Evolutionary conservation across 371 early-diverging fungal species (phyloP).

Genomic region (Apophysomyces sp.): DNA sequence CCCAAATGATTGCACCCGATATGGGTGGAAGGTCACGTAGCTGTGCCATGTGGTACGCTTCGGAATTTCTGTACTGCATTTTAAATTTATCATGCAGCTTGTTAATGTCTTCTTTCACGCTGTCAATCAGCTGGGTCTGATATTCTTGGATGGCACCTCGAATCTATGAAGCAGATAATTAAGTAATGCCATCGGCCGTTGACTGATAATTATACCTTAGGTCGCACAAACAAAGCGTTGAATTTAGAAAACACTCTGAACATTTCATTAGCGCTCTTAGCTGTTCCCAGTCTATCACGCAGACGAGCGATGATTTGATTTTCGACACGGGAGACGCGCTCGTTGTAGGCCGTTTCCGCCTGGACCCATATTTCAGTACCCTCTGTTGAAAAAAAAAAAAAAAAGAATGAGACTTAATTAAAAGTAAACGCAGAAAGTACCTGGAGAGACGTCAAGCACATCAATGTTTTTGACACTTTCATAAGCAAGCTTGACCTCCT

Average conservation of each 20-base stretch:
- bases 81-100: slow-evolving; percentile 96
- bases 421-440: slow-evolving; percentile 17
- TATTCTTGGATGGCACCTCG: slow-evolving; percentile 99
- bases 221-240: slow-evolving; percentile 97
- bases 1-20: slow-evolving; percentile 96
- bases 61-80: slow-evolving; percentile 86
- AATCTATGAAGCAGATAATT: slow-evolving; percentile 54
- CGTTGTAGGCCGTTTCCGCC: slow-evolving; percentile 92
- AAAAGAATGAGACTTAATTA: neutral
- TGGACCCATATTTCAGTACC: slow-evolving; percentile 94
- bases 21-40: slow-evolving; percentile 93
- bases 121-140: slow-evolving; percentile 95
- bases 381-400: too few species aligned
- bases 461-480: slow-evolving; percentile 93
- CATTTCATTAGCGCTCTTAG: slow-evolving; percentile 98
- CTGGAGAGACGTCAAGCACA: slow-evolving; percentile 89
- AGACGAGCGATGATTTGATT: slow-evolving; percentile 95
- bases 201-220: slow-evolving; percentile 62
- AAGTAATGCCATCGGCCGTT: neutral
- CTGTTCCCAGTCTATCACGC: slow-evolving; percentile 91
- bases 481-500: slow-evolving; percentile 91
- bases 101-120: slow-evolving; percentile 96
- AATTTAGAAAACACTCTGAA: slow-evolving; percentile 98
- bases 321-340: slow-evolving; percentile 93
- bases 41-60: slow-evolving; percentile 87